Evolutionary conservation across 768 basidiomycete genomes (phyloP).

Genomic region (Daedaleopsis sinensis): DNA sequence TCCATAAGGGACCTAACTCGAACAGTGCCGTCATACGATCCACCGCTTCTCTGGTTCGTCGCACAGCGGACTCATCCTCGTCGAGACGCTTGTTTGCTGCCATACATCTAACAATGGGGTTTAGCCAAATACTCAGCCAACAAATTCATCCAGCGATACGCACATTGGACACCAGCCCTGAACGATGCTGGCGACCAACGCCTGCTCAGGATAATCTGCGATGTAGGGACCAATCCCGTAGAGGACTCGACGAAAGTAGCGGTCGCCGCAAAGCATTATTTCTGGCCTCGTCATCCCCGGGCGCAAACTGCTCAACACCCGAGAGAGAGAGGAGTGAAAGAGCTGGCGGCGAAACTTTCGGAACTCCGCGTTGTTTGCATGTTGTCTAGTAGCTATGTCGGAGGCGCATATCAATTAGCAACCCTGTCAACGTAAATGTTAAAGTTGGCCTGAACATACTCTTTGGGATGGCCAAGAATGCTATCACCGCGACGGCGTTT

Average conservation of each 20-base stretch:
- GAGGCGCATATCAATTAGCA: background rate
- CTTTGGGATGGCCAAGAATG: slow-evolving; percentile 35
- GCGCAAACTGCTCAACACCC: slow-evolving; percentile 10
- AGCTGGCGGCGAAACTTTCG: slow-evolving; percentile 19
- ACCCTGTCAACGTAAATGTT: background rate
- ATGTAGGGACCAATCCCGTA: slow-evolving; percentile 34
- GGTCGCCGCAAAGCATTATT: slow-evolving; percentile 25
- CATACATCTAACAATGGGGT: background rate
- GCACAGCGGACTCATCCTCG: background rate
- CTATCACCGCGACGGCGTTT: slow-evolving; percentile 15
- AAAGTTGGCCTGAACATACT: slow-evolving; percentile 18
- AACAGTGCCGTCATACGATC: background rate
- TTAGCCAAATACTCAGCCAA: background rate
- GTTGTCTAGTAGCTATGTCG: slow-evolving; percentile 2
- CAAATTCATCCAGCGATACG: too few relatives aligned
- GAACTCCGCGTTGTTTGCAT: background rate
- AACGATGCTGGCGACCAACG: slow-evolving; percentile 22
- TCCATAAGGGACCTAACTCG: slow-evolving; percentile 25
- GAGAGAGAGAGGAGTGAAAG: slow-evolving; percentile 12
- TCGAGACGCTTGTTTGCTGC: background rate
- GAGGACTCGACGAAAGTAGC: slow-evolving; percentile 28
- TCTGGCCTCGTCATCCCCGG: slow-evolving; percentile 19
- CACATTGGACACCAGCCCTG: slow-evolving; percentile 26
- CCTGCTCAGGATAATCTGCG: slow-evolving; percentile 37
- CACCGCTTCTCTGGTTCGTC: background rate